Evolutionary conservation across 768 basidiomycete species (phyloP), one percentile per base, ranked within the genome.

Genomic region (Tylopilus vinaceipallidus): DNA sequence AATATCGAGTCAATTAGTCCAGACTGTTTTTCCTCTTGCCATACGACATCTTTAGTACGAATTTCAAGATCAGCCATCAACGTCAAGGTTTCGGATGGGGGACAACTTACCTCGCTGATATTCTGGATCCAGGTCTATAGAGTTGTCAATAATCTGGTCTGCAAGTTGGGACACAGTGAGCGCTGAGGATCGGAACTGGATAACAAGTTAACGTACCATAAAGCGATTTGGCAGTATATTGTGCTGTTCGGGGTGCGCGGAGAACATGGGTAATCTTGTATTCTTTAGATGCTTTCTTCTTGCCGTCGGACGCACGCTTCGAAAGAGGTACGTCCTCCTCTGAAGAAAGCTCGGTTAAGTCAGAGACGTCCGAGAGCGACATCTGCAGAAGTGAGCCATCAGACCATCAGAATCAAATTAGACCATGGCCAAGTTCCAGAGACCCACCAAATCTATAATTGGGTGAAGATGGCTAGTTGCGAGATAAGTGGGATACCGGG

Each of bases 1-100:
- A 86, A 68, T 5, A 85, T 47, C 0, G 85, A 86, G 53, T 87
- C 85, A 39, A 87, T 82, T 7, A 87, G 70, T 7, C 72, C 76
- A 12, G 72, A 71, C 50, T 86, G 84, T 55, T 86, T 85, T 35
- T 63, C 50, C 35, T 82, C 81, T 7, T 71, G 69, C 86, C 85
- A 87, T 11, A 87, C 85, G 38, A 86, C 71, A 44, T 75, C 84
- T 86, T 52, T 41, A 11, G 17, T 17, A 46, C 41, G 14, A 9
- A 27, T 8, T n/a, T 1, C 26, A 23, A 13, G 50, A 41, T 16
- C 24, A 13, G 19, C n/a, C 2, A 29, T 14, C n/a, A 4, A 35
- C n/a, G 27, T 7, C n/a, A 10, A 27, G 14, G 17, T 24, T 22
- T 23, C 26, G 10, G n/a, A 19, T 40, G 27, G 5, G 13, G 33